phyloP scores from a whole-genome alignment of 306 rosid genomes.

The Mimosa bimucronata region DNA sequence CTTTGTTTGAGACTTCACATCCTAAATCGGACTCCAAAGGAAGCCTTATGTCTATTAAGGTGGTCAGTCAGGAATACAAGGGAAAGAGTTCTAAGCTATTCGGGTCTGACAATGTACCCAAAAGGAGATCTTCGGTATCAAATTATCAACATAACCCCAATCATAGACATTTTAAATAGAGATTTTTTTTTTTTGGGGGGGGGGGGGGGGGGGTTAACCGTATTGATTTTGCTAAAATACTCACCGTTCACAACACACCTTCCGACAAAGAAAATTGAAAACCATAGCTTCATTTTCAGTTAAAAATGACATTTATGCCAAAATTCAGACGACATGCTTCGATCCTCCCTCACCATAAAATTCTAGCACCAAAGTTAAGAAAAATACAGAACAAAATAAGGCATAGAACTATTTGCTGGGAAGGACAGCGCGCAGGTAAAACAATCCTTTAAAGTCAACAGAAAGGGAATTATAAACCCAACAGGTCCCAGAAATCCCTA shows the following conservation, averaged over 20 bases:
- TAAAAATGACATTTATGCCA: too few species aligned
- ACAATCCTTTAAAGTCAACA: neutral
- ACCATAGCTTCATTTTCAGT: too few species aligned
- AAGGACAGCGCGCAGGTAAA: neutral
- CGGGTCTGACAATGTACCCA: neutral
- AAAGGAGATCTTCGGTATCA: neutral
- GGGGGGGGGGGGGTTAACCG: too few species aligned
- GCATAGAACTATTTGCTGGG: neutral
- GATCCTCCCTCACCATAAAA: neutral
- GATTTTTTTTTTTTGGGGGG: too few species aligned
- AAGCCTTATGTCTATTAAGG: neutral
- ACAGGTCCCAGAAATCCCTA: neutral
- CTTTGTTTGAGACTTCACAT: neutral
- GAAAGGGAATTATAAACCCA: conserved; percentile 2
- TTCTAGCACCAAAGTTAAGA: neutral
- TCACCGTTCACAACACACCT: neutral
- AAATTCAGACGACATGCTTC: neutral
- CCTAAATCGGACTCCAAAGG: neutral
- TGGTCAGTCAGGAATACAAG: neutral
- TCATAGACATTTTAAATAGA: too few species aligned
- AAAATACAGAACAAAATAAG: neutral
- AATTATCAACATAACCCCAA: neutral
- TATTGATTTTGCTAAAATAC: too few species aligned
- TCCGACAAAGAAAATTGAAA: too few species aligned
- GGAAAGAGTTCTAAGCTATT: neutral